phyloP scores from a whole-genome alignment of 164 flowering plant genomes.

The Taxillus chinensis region DNA sequence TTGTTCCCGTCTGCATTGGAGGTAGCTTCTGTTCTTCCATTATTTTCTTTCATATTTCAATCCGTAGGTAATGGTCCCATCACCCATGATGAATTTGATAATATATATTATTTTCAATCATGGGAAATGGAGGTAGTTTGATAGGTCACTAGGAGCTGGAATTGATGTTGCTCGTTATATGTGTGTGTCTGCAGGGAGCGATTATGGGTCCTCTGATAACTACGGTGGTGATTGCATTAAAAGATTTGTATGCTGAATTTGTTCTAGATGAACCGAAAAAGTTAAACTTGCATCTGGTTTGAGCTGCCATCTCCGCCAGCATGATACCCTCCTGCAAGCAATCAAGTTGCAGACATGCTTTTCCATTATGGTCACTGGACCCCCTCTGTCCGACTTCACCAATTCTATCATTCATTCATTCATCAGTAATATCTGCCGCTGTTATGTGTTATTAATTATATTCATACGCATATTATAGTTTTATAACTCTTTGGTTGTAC shows the following conservation, averaged over 20 bases:
- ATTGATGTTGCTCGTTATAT: no score
- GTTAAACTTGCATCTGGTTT: constrained; percentile 6
- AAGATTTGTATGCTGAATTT: constrained; percentile 80
- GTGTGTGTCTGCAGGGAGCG: constrained; percentile 57
- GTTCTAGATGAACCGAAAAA: constrained; percentile 51
- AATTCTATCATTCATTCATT: no score
- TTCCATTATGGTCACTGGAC: no score
- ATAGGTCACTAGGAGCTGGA: no score
- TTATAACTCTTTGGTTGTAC: no score
- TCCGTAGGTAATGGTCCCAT: not conserved
- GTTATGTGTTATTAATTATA: no score
- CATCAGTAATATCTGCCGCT: no score
- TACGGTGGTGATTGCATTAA: constrained; percentile 77
- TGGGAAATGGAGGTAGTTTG: no score
- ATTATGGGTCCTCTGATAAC: constrained; percentile 91
- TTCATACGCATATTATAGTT: no score
- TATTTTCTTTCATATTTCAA: not conserved
- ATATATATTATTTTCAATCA: not conserved
- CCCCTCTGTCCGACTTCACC: no score
- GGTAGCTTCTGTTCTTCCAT: constrained; percentile 33
- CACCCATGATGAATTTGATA: not conserved
- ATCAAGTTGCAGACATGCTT: no score
- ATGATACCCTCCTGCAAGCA: no score
- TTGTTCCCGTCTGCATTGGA: constrained; percentile 87
- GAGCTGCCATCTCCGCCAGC: not conserved